Base-by-base conservation (phyloP, 2,329 filamentous ascomycete genomes). In the Fusarium tjaetaba region DNA sequence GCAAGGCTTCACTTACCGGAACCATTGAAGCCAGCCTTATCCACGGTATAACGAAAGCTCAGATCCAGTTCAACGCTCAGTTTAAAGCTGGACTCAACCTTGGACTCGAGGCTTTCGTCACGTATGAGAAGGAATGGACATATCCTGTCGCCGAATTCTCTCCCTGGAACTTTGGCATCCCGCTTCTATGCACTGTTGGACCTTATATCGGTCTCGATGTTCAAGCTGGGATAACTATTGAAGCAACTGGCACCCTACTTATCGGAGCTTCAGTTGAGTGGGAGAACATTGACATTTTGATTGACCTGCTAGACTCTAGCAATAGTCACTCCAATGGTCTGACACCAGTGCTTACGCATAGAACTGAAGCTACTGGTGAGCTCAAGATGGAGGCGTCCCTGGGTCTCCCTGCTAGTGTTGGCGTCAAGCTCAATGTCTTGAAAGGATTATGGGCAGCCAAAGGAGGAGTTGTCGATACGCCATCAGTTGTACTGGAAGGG, bases 61-160 rank as follows among this genome's bases (percentile, higher is more conserved):
- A 68, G 7, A 18, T 55, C 3, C 38, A 49, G 13, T 68, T 68
- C 20, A 56, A 68, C 20, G 43, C 43, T 2, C 10, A 45, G 2
- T 68, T 68, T n/a, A 56, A 68, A 30, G 65, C 63, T 5, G 65
- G 65, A 0, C 26, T 68, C 2, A 56, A 68, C 5, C 22, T 68
- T 0, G 65, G 65, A 1, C 5, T 68, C 1, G 28, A 55, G 2
- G 65, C 63, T 0, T 68, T 56, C 32, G 48, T 68, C n/a, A 68
- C 56, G 7, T 68, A 68, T 13, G 49, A 68, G 14, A 68, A 68
- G 7, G 26, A 42, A 22, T 68, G 56, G 49, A 28, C 38, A 4
- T 43, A 55, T 4, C 38, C 53, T 0, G 20, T 34, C 2, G 30
- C 24, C 4, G 49, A 22, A 1, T 26, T 41, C 14, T 39, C 8